Percentiles rank a stretch among this genome's conserved stretches.
phyloP scores from a whole-genome alignment of 1,284 basidiomycete species.

The Paramarasmius palmivorus region DNA sequence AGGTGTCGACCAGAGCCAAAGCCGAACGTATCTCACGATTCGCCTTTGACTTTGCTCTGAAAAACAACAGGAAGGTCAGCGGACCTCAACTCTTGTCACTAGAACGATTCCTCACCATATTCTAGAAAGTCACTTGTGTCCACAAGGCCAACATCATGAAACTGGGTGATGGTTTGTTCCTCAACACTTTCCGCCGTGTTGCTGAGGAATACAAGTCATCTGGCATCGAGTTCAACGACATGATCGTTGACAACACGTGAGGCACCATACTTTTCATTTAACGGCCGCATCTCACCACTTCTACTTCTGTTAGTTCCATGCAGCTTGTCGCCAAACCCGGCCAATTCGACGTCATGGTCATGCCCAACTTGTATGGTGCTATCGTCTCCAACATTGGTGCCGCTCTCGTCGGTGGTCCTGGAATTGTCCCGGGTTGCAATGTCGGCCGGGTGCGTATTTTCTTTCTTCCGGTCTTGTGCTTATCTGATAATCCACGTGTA shows the following conservation, averaged over 20 bases:
- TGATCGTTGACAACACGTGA: slow-evolving; percentile 99
- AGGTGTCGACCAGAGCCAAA: slow-evolving; percentile 95
- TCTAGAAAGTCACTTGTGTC: slow-evolving; percentile 97
- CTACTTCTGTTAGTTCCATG: slow-evolving; percentile 83
- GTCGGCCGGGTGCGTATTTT: slow-evolving; percentile 77
- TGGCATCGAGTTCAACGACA: slow-evolving; percentile 93
- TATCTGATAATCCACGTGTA: slow-evolving; percentile 28
- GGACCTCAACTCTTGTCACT: background rate
- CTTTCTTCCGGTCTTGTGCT: background rate
- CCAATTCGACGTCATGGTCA: slow-evolving; percentile 99
- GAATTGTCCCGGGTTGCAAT: slow-evolving; percentile 98
- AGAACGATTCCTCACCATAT: slow-evolving; percentile 11
- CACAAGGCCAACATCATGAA: slow-evolving; percentile 99
- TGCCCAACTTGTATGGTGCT: slow-evolving; percentile 96
- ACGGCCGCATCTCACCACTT: slow-evolving; percentile 6
- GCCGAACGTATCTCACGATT: slow-evolving; percentile 97
- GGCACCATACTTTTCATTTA: slow-evolving; percentile 22
- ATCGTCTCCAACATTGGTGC: slow-evolving; percentile 99
- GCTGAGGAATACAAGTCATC: slow-evolving; percentile 95
- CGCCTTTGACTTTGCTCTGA: slow-evolving; percentile 98
- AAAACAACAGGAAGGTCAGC: slow-evolving; percentile 93
- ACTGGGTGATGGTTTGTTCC: slow-evolving; percentile 98
- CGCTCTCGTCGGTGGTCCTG: slow-evolving; percentile 96
- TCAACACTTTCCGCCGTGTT: slow-evolving; percentile 96
- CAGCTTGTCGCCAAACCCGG: slow-evolving; percentile 94